phyloP scores from a whole-genome alignment of 2,329 filamentous ascomycete genomes.

The Chalara sp. region DNA sequence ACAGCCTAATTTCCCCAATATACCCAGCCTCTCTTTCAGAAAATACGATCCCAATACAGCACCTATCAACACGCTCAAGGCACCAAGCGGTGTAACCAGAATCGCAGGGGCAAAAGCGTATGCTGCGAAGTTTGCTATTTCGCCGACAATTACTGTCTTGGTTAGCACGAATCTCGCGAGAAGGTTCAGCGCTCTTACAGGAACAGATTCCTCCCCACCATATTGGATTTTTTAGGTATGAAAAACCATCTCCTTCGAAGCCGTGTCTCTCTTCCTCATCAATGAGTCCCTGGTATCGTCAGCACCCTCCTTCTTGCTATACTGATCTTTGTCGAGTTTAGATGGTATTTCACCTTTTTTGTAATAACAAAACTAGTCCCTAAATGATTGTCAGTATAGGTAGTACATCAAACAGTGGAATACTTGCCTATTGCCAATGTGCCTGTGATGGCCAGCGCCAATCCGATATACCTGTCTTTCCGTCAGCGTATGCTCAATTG shows the following conservation, averaged over 20 bases:
- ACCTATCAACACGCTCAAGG: constrained; percentile 89
- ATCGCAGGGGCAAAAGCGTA: constrained; percentile 99
- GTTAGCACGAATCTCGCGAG: constrained; percentile 18
- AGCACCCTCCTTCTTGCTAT: constrained; percentile 5
- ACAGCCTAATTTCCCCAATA: constrained; percentile 86
- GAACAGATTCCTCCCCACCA: constrained; percentile 96
- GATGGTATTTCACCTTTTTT: constrained; percentile 66
- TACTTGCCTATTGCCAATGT: constrained; percentile 68
- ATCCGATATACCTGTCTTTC: constrained; percentile 61
- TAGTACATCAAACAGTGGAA: constrained; percentile 3
- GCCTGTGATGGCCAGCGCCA: constrained; percentile 67
- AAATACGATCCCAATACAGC: constrained; percentile 95
- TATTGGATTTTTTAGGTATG: constrained; percentile 87
- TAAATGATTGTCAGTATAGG: constrained; percentile 28
- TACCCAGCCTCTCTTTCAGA: constrained; percentile 82
- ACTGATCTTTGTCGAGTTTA: not conserved
- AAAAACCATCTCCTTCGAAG: constrained; percentile 93
- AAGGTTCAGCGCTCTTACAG: constrained; percentile 48
- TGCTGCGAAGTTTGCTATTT: constrained; percentile 94
- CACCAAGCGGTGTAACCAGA: constrained; percentile 89
- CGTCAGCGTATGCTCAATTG: constrained; percentile 14
- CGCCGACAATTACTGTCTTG: constrained; percentile 73
- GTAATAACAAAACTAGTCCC: constrained; percentile 98
- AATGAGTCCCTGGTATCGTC: constrained; percentile 64
- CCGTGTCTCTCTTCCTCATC: constrained; percentile 87